A percentile compares a stretch with the other conserved stretches of the same genome.
Evolutionary conservation across 768 basidiomycete species (phyloP).

Genomic region (Rhodocollybia butyracea): DNA sequence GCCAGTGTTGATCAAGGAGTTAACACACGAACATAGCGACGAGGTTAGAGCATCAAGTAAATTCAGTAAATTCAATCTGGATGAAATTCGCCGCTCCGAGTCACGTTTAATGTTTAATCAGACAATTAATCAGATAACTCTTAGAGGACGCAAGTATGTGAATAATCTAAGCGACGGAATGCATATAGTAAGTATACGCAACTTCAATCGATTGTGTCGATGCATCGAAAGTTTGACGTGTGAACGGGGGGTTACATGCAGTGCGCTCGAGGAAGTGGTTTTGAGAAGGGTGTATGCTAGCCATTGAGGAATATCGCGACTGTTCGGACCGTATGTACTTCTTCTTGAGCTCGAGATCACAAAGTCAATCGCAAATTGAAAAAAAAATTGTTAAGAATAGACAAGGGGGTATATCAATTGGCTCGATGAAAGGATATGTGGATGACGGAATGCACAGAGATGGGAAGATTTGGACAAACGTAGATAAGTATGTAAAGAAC

Average conservation of each 20-base stretch:
- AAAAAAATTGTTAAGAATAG: background rate
- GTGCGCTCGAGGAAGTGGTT: background rate
- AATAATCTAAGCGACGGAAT: background rate
- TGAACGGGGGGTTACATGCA: conserved; percentile 3
- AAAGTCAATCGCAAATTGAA: background rate
- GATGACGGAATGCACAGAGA: background rate
- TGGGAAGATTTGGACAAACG: conserved; percentile 5
- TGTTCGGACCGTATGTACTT: background rate
- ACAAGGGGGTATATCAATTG: background rate
- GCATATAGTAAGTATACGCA: background rate
- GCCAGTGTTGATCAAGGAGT: too few relatives aligned
- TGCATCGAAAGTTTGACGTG: background rate
- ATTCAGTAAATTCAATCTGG: too few relatives aligned
- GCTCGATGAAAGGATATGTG: background rate
- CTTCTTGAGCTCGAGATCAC: conserved; percentile 2
- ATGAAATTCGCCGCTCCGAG: too few relatives aligned
- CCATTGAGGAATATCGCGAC: too few relatives aligned
- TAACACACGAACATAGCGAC: too few relatives aligned
- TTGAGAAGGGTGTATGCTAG: too few relatives aligned
- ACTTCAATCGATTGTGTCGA: background rate
- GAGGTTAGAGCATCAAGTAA: too few relatives aligned
- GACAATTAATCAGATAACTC: too few relatives aligned
- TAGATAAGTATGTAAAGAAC: background rate
- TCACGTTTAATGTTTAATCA: too few relatives aligned
- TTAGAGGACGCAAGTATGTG: too few relatives aligned